Evolutionary conservation across 768 basidiomycete genomes (phyloP), one percentile per base, ranked within the genome.

Genomic region (Mycena olivaceomarginata): DNA sequence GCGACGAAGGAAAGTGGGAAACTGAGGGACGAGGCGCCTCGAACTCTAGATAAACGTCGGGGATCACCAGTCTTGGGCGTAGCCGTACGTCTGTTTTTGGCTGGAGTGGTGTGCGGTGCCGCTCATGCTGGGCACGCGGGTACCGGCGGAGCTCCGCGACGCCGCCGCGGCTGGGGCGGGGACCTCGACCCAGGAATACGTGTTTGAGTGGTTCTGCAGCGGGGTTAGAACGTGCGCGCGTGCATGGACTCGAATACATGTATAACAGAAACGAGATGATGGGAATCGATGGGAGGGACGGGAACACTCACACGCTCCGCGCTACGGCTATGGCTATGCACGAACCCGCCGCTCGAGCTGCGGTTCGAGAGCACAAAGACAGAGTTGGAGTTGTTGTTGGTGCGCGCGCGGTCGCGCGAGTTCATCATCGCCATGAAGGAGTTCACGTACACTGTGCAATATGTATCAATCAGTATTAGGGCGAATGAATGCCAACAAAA

Each of bases 391-490:
- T 31, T 31, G 31, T 31, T 31, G 31, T 31, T 60, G 16, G 31
- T 22, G 65, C 11, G 59, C 6, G 20, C 22, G 59, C 78, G 78
- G 13, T 67, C 56, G 8, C 78, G 74, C 4, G 78, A 71, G 71
- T 79, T 79, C 63, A 79, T 71, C 83, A 84, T 84, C 13, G 81
- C 82, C 40, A 81, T 67, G 76, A 83, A 91, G 0, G 89, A 90
- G n/a, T 86, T 87, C 46, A 89, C 85, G 70, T 91, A 91, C 10
- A 91, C 90, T 91, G 31, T 31, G 31, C 4, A 31, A 31, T 31
- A 31, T 70, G n/a, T n/a, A 4, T 13, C 25, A 39, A 31, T 6
- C n/a, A 22, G 46, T 25, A 31, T 13, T 20, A 15, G 2, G 37
- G 31, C 31, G 31, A 31, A 31, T 39, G 37, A 62, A 16, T 45